Conservation (phyloP, 257 asterid species). For the Solanum sitiens region DNA sequence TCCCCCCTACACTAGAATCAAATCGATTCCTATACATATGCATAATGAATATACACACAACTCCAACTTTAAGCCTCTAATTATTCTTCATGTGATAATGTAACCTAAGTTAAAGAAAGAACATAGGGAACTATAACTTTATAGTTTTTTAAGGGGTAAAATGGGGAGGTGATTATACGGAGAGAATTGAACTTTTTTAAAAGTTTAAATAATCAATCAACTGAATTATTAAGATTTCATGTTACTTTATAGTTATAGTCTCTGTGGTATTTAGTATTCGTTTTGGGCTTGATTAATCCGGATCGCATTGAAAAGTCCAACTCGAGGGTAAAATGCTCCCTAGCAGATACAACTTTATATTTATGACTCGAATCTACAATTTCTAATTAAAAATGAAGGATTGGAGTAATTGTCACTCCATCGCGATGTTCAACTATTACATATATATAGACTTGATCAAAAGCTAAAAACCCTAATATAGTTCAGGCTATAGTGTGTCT, state of each 20-base stretch:
- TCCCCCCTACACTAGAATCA: not conserved
- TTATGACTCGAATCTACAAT: no score
- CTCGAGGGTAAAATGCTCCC: no score
- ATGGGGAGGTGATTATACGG: not conserved
- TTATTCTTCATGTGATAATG: not conserved
- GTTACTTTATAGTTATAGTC: not conserved
- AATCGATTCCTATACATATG: not conserved
- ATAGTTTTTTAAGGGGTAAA: not conserved
- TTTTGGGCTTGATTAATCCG: not conserved
- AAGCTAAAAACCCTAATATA: not conserved
- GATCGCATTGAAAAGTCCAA: not conserved
- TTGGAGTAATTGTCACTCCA: no score
- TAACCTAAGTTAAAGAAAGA: not conserved
- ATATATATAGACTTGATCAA: not conserved
- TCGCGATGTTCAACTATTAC: not conserved
- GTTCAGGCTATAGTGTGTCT: not conserved
- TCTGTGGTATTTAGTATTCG: not conserved
- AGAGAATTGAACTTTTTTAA: not conserved
- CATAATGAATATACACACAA: not conserved
- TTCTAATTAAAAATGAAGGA: no score
- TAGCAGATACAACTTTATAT: no score
- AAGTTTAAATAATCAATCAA: not conserved
- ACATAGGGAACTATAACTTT: not conserved
- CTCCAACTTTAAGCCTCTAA: not conserved
- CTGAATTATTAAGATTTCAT: no score